A percentile compares a stretch with the other conserved stretches of the same genome.
Conservation (phyloP, 208 protist genomes). For the Porcisia hertigi region DNA sequence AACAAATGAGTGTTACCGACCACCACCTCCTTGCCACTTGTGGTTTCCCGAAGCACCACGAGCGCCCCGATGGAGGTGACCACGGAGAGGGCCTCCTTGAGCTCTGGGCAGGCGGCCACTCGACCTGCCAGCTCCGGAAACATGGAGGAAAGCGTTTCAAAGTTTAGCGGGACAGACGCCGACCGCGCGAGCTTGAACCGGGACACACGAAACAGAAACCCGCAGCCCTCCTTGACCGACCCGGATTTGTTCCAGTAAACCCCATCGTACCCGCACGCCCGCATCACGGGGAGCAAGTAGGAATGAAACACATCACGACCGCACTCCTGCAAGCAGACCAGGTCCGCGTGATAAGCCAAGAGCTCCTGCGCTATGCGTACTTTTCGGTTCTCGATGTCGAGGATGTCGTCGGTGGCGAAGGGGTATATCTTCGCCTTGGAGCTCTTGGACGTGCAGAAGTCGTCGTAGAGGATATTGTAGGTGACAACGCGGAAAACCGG, state of each 20-base stretch:
- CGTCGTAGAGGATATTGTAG: slow-evolving; percentile 93
- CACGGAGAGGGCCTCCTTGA: slow-evolving; percentile 63
- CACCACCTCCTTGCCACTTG: slow-evolving; percentile 55
- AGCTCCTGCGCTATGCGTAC: slow-evolving; percentile 84
- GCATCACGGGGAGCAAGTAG: slow-evolving; percentile 69
- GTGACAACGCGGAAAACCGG: slow-evolving; percentile 79
- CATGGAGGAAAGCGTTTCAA: slow-evolving; percentile 38
- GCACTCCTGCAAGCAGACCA: slow-evolving; percentile 90
- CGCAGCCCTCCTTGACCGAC: slow-evolving; percentile 77
- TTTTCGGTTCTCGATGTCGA: slow-evolving; percentile 73
- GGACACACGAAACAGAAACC: slow-evolving; percentile 50
- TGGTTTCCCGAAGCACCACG: slow-evolving; percentile 44
- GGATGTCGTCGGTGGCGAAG: slow-evolving; percentile 76
- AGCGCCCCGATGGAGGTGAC: slow-evolving; percentile 61
- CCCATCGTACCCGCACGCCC: slow-evolving; percentile 64
- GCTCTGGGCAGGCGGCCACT: slow-evolving; percentile 49
- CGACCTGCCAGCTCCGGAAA: slow-evolving; percentile 43
- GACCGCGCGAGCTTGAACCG: slow-evolving; percentile 49
- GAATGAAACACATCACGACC: slow-evolving; percentile 75
- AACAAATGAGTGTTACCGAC: slow-evolving; percentile 93
- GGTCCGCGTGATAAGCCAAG: slow-evolving; percentile 72
- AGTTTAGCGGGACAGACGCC: slow-evolving; percentile 63
- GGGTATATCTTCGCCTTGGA: slow-evolving; percentile 82
- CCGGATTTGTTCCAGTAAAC: slow-evolving; percentile 81
- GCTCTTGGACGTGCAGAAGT: slow-evolving; percentile 70